Base-by-base conservation (phyloP, 176 grass and related monocot species). In the Oryza coarctata region DNA sequence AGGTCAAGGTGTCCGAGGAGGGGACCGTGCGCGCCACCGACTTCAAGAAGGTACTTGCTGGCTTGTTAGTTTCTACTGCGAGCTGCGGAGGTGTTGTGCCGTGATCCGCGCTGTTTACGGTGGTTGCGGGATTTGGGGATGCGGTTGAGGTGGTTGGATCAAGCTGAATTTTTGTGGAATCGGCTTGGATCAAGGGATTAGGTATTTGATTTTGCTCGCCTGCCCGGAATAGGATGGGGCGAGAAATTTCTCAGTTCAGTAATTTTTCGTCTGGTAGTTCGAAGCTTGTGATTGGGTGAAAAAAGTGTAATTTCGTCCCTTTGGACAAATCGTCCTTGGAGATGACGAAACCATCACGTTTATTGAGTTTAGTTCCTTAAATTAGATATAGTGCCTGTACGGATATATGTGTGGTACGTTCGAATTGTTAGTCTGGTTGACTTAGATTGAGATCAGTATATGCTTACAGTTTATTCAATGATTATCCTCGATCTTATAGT, bases 1-100 rank as follows among this genome's bases (percentile, higher is more conserved):
- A 83, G 71, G 18, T 98, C 35, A 85, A 89, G 84, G 86, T 98
- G 18, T 91, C 90, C 5, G 86, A 92, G 79, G 92, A 94, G 43
- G 95, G 88, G 60, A 91, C 90, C 67, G 86, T 98, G 65, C 81
- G 87, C 81, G 95, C 95, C 77, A 88, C 92, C 10, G 90, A 93
- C 77, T 83, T 98, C 65, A 98, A 98, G 64, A 95, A 95, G 92
- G 95, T 93, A 84, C 13, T 0, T 0, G 6, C 30, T 13, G 5
- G 33, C 10, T 10, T n/a, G n/a, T n/a, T 17, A 23, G 7, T 10
- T 2, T 36, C n/a, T n/a, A 7, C 25, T 35, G 5, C 64, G 65
- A 14, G n/a, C 22, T 29, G 14, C 12, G n/a, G 38, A n/a, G n/a
- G 3, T 7, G 80, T 55, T 27, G 68, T 18, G 12, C 81, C 45